Conservation (phyloP, 192 early-diverging fungal species). For the Pilaira anomala region DNA sequence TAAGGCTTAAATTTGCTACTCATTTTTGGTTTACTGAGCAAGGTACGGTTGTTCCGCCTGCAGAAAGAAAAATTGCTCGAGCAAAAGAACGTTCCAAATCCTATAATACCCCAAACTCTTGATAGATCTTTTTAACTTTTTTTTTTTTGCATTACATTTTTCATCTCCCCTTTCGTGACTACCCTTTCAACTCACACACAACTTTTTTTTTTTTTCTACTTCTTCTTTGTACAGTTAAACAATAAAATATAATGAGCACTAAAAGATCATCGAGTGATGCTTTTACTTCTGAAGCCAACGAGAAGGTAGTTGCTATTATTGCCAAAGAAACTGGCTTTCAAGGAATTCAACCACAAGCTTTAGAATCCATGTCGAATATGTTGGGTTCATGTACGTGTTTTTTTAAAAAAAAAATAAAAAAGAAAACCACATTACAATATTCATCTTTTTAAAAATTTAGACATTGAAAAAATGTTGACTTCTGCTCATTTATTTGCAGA, state of each 20-base stretch:
- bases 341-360: conserved; percentile 36
- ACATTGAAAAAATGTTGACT: conserved; percentile 45
- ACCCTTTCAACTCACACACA: too few species aligned
- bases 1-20: conserved; percentile 24
- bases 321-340: conserved; percentile 45
- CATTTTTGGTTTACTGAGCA: conserved; percentile 19
- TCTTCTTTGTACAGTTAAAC: too few species aligned
- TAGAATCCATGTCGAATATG: conserved; percentile 36
- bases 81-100: too few species aligned
- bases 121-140: too few species aligned
- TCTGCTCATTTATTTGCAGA: conserved; percentile 49
- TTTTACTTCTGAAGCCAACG: conserved; percentile 19
- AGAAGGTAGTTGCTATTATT: conserved; percentile 39
- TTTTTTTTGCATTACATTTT: too few species aligned
- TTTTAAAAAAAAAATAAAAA: background rate
- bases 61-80: too few species aligned
- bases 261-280: conserved; percentile 3
- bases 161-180: too few species aligned
- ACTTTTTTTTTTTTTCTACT: too few species aligned
- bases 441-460: conserved; percentile 24
- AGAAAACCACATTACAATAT: background rate
- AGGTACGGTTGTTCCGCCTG: too few species aligned
- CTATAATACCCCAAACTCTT: too few species aligned
- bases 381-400: conserved; percentile 38
- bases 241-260: too few species aligned